A percentile compares a stretch with the other conserved stretches of the same genome.
Conservation (phyloP, 169 alveolate species). For the Cryptosporidium tyzzeri region DNA sequence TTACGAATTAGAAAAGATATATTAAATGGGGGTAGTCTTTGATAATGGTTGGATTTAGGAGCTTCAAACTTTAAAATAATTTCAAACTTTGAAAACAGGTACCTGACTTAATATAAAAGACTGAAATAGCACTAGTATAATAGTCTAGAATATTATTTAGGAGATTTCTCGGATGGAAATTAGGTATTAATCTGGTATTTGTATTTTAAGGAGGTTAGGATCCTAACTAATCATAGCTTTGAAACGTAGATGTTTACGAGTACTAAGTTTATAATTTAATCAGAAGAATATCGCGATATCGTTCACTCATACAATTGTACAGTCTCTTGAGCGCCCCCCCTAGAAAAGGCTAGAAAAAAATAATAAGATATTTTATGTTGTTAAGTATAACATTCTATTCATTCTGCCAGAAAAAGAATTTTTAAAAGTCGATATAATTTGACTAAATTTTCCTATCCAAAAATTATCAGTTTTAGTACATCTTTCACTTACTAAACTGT, state of each 20-base stretch:
- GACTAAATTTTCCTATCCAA: not conserved
- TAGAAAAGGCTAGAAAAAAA: not conserved
- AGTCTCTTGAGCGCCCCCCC: not conserved
- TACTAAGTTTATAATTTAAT: no score
- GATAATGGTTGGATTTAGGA: not conserved
- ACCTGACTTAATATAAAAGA: not conserved
- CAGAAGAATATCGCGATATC: slow-evolving; percentile 1
- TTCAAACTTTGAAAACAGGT: not conserved
- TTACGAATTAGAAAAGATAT: not conserved
- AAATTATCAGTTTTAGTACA: not conserved
- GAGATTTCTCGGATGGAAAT: not conserved
- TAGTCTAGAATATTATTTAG: not conserved
- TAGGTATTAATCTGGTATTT: not conserved
- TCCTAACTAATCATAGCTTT: not conserved
- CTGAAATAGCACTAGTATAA: not conserved
- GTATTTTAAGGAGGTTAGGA: not conserved
- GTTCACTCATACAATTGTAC: not conserved
- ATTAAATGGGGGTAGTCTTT: no score
- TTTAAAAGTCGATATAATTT: no score
- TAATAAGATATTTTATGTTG: not conserved
- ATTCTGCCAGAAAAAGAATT: not conserved
- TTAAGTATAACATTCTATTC: no score
- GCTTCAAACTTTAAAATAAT: no score
- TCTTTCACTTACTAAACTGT: not conserved
- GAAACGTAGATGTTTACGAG: not conserved